phyloP scores from a whole-genome alignment of 2,329 filamentous ascomycete genomes.

The Helotiales sp. region DNA sequence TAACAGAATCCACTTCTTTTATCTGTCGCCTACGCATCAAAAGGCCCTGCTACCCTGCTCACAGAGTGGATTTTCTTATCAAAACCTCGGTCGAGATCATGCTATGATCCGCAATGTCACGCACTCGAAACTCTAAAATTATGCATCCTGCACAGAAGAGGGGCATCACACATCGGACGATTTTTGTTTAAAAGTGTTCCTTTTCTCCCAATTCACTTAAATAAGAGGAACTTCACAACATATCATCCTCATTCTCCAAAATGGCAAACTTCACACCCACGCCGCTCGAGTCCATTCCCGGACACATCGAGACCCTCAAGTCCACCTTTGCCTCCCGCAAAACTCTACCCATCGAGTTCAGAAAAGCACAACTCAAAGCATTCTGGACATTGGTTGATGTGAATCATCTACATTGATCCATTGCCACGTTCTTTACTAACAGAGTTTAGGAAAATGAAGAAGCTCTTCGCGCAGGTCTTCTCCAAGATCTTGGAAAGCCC shows the following conservation, averaged over 20 bases:
- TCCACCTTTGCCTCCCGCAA: background rate
- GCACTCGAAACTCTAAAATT: too few species aligned
- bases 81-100: too few species aligned
- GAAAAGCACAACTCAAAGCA: background rate
- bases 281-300: background rate
- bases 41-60: too few species aligned
- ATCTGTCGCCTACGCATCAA: too few species aligned
- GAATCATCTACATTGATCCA: too few species aligned
- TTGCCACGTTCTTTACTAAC: too few species aligned
- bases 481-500: conserved; percentile 1
- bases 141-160: background rate
- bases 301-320: background rate
- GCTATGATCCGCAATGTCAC: too few species aligned
- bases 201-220: background rate
- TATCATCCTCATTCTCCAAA: background rate
- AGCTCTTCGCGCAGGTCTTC: background rate
- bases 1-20: too few species aligned
- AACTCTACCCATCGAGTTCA: background rate
- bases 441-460: conserved; percentile 1
- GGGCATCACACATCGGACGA: background rate
- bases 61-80: too few species aligned
- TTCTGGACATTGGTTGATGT: background rate
- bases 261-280: background rate
- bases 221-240: background rate
- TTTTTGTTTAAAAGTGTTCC: background rate